phyloP scores from a whole-genome alignment of 106 monocot genomes.

The Amphibolis antarctica region DNA sequence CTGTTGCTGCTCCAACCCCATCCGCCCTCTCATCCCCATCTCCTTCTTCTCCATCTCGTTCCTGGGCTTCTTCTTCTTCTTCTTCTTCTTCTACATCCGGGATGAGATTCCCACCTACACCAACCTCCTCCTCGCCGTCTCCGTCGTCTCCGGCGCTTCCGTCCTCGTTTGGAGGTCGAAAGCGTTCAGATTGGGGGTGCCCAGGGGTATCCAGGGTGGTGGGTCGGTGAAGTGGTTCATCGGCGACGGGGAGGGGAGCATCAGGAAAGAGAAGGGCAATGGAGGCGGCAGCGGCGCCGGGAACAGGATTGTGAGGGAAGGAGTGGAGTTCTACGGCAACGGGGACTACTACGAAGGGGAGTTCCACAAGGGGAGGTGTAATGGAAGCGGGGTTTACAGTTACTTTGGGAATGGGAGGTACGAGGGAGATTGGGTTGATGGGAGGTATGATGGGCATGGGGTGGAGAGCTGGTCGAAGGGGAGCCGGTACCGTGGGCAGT shows the following conservation, averaged over 20 bases:
- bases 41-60: not conserved
- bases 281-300: not conserved
- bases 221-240: conserved; percentile 52
- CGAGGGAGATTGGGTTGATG: conserved; percentile 57
- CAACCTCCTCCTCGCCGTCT: conserved; percentile 12
- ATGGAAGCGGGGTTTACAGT: conserved; percentile 29
- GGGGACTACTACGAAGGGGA: conserved; percentile 36
- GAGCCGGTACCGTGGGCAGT: conserved; percentile 39
- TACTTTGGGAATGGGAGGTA: conserved; percentile 33
- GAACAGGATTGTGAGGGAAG: conserved; percentile 15
- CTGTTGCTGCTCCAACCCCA: not conserved
- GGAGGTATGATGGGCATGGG: conserved; percentile 45
- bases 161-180: not conserved
- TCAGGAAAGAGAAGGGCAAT: conserved; percentile 9
- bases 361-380: conserved; percentile 22
- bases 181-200: not conserved
- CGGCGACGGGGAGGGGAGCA: conserved; percentile 20
- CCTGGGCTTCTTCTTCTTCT: not conserved
- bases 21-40: not conserved
- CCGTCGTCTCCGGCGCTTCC: conserved; percentile 10
- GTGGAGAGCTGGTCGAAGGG: conserved; percentile 49
- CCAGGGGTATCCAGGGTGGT: not conserved
- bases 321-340: conserved; percentile 33
- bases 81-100: conserved; percentile 5
- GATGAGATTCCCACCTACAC: not conserved